These are phyloP conservation scores for Diplodia corticola DNA, from an alignment of 2,329 filamentous ascomycete species.

Conservation along the genomic window DNA sequence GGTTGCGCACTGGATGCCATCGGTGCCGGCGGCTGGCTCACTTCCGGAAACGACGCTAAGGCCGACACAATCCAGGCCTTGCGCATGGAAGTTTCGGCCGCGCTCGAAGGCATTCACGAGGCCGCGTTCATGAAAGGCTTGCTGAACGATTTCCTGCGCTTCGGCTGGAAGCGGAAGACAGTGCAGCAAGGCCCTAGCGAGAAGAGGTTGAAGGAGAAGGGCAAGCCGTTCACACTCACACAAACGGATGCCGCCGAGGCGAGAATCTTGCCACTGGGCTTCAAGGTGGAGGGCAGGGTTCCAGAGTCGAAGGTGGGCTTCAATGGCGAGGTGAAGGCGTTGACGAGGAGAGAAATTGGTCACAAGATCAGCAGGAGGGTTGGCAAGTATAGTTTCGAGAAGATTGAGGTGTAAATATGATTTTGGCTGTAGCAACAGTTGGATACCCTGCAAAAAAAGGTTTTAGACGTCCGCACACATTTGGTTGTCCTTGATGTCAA, in stretches of 20 bases:
- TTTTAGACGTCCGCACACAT: not conserved
- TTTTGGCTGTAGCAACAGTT: not conserved
- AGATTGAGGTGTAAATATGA: slow-evolving; percentile 50
- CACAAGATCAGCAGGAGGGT: slow-evolving; percentile 77
- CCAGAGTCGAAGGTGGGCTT: slow-evolving; percentile 57
- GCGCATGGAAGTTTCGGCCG: slow-evolving; percentile 68
- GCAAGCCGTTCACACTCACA: slow-evolving; percentile 41
- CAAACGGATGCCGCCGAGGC: slow-evolving; percentile 39
- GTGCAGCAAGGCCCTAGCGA: slow-evolving; percentile 26
- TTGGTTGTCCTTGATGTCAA: not conserved
- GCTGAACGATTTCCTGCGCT: slow-evolving; percentile 66
- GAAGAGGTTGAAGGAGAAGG: slow-evolving; percentile 40
- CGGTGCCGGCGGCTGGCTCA: slow-evolving; percentile 71
- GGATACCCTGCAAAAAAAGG: slow-evolving; percentile 6
- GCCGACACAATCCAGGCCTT: slow-evolving; percentile 66
- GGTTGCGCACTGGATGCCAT: slow-evolving; percentile 74
- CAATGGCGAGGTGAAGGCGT: slow-evolving; percentile 68
- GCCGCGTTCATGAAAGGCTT: slow-evolving; percentile 64
- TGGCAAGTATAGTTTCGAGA: slow-evolving; percentile 80
- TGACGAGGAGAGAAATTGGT: slow-evolving; percentile 72
- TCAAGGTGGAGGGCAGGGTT: slow-evolving; percentile 60
- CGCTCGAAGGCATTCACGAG: slow-evolving; percentile 71
- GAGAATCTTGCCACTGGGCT: slow-evolving; percentile 68
- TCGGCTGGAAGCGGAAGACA: slow-evolving; percentile 44
- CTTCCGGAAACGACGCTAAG: slow-evolving; percentile 54